Evolutionary conservation across 2,329 filamentous ascomycete genomes (phyloP), one percentile per base, ranked within the genome.

Genomic region (Penicillium decumbens): DNA sequence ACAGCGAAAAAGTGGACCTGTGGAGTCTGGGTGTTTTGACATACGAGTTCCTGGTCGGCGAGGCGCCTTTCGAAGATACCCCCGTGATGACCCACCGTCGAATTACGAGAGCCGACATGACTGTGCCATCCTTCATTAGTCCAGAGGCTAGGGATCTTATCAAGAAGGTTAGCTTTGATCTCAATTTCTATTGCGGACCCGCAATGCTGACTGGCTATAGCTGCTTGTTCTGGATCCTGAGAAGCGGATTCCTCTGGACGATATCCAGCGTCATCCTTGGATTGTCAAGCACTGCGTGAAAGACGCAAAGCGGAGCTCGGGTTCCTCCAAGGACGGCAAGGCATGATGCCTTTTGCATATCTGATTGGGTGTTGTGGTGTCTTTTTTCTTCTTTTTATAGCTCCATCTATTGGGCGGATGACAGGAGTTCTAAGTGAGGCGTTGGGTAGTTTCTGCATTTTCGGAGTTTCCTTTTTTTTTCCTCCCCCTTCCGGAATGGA

Each of bases 21-120:
- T 98, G 93, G 93, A 93, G 88, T 66, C 76, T 98, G 64, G 93
- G 93, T 23, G 93, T 97, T 20, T 72, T 98, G 72, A 95, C 87
- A 2, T 98, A 97, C 64, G 93, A 98, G 72, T 98, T 98, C 63
- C 73, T 98, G 51, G 89, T 95, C 29, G 93, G 93, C 52, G 90
- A 96, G 75, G 93, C 93, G 13, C 93, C 93, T 0, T 98, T 98
- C 64, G 93, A 98, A 71, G 93, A 97, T 65, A 93, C 89, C 2
- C 89, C 89, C 4, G 82, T 92, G 55, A 95, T 95, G 88, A 98
- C 93, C 24, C 90, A 95, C 60, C 79, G 89, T 60, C 84, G 91
- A 64, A 98, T 98, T 69, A 82, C 85, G 4, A 79, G 89, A 59
- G 89, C 86, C 27, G 93, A 97, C 64, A 96, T 97, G 89, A 87